These are phyloP conservation scores for Paraconiothyrium sp. DNA, from an alignment of 2,329 filamentous ascomycete species.

Conservation along the genomic window DNA sequence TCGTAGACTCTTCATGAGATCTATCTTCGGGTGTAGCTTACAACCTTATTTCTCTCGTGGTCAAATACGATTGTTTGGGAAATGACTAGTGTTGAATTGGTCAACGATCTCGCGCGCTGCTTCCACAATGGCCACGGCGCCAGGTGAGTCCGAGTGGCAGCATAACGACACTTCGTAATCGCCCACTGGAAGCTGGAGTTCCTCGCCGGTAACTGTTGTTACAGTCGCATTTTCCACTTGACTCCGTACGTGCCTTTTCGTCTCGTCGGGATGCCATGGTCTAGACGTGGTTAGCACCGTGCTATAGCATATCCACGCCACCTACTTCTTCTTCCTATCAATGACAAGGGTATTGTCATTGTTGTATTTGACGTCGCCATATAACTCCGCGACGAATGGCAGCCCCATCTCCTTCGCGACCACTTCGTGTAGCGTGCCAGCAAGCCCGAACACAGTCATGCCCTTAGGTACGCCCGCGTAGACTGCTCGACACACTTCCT, in stretches of 20 bases:
- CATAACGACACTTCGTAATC: slow-evolving; percentile 56
- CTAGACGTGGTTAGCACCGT: slow-evolving; percentile 26
- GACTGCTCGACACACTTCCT: slow-evolving; percentile 62
- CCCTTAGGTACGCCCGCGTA: slow-evolving; percentile 63
- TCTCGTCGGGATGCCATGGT: slow-evolving; percentile 55
- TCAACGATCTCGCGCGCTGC: slow-evolving; percentile 55
- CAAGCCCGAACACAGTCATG: slow-evolving; percentile 63
- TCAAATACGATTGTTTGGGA: slow-evolving; percentile 1
- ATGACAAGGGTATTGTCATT: slow-evolving; percentile 62
- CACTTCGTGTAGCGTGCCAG: slow-evolving; percentile 64
- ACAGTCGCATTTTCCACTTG: slow-evolving; percentile 54
- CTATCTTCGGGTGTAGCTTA: too few species aligned
- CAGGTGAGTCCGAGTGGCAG: slow-evolving; percentile 57
- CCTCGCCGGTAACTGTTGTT: slow-evolving; percentile 54
- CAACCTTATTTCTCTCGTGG: too few species aligned
- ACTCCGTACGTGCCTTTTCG: slow-evolving; percentile 50
- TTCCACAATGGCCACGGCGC: slow-evolving; percentile 55
- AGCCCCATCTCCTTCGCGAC: slow-evolving; percentile 63
- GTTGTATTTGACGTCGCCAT: slow-evolving; percentile 66
- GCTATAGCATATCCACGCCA: background rate
- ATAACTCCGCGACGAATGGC: slow-evolving; percentile 64
- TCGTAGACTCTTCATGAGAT: too few species aligned
- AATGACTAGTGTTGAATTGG: slow-evolving; percentile 49
- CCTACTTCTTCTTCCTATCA: slow-evolving; percentile 66
- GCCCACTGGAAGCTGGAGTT: slow-evolving; percentile 52